These are phyloP conservation scores for Aspergillus phoenicis DNA, from an alignment of 2,329 filamentous ascomycete genomes.

Conservation along the genomic window DNA sequence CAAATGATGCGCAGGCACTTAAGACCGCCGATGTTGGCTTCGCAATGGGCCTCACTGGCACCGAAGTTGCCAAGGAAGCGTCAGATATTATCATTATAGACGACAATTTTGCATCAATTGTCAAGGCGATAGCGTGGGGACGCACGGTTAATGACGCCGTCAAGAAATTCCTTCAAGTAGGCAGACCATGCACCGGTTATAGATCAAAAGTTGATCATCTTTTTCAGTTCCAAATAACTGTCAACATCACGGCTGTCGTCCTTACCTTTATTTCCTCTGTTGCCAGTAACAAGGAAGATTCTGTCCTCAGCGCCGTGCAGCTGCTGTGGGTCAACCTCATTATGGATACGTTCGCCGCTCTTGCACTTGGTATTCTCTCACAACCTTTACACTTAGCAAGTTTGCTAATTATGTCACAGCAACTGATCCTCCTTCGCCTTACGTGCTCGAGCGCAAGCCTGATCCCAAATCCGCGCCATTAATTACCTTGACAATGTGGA, in stretches of 20 bases:
- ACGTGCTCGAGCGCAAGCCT: slow-evolving; percentile 58
- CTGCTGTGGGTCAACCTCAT: slow-evolving; percentile 71
- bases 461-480: slow-evolving; percentile 50
- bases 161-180: slow-evolving; percentile 66
- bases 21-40: slow-evolving; percentile 82
- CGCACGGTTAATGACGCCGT: slow-evolving; percentile 75
- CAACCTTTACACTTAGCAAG: too few species aligned
- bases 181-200: too few species aligned
- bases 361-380: slow-evolving; percentile 43
- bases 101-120: slow-evolving; percentile 84
- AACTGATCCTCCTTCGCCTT: slow-evolving; percentile 62
- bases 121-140: slow-evolving; percentile 81
- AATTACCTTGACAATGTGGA: slow-evolving; percentile 52
- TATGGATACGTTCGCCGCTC: slow-evolving; percentile 69
- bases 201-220: neutral
- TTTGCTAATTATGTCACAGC: slow-evolving; percentile 45
- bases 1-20: slow-evolving; percentile 79
- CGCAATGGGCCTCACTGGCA: slow-evolving; percentile 84
- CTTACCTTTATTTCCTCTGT: slow-evolving; percentile 68
- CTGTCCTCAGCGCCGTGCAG: slow-evolving; percentile 67
- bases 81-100: slow-evolving; percentile 86
- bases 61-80: slow-evolving; percentile 81
- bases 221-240: slow-evolving; percentile 49
- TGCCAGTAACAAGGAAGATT: slow-evolving; percentile 56
- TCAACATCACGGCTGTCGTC: slow-evolving; percentile 70